A percentile compares a stretch with the other conserved stretches of the same genome.
phyloP scores from a whole-genome alignment of 2,329 filamentous ascomycete genomes.

The Aspergillus latus region DNA sequence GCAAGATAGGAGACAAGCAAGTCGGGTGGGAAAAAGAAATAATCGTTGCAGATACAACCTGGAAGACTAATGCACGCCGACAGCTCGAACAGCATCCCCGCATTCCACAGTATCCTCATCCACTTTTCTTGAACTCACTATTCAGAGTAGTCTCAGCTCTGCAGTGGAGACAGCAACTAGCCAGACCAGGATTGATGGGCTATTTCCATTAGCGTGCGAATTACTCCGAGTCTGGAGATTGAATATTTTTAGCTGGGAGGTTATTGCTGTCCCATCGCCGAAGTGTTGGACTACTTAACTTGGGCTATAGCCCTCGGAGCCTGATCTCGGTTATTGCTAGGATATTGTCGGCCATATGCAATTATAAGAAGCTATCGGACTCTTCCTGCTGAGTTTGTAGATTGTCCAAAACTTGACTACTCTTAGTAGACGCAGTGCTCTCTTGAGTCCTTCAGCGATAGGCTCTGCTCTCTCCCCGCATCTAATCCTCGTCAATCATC shows the following conservation, averaged over 20 bases:
- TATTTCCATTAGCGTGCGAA: background rate
- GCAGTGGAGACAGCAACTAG: background rate
- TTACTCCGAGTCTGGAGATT: background rate
- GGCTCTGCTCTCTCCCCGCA: slow-evolving; percentile 7
- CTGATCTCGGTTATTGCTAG: slow-evolving; percentile 8
- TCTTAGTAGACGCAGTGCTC: background rate
- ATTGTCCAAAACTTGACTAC: background rate
- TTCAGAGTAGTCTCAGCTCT: background rate
- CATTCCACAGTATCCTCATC: slow-evolving; percentile 8
- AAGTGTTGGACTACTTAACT: background rate
- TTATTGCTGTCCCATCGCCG: background rate
- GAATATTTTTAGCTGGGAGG: background rate
- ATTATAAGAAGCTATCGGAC: slow-evolving; percentile 6
- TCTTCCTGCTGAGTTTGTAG: background rate
- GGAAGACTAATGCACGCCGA: slow-evolving; percentile 2
- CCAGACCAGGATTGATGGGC: background rate
- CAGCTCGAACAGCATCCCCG: slow-evolving; percentile 9
- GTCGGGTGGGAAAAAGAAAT: background rate
- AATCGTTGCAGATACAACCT: background rate
- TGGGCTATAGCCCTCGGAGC: slow-evolving; percentile 5
- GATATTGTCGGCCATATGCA: background rate
- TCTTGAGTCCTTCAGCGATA: background rate
- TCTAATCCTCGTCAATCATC: slow-evolving; percentile 12
- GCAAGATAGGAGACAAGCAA: background rate
- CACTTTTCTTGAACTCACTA: background rate